Evolutionary conservation across 768 basidiomycete species (phyloP).

Genomic region (Suillus lakei): DNA sequence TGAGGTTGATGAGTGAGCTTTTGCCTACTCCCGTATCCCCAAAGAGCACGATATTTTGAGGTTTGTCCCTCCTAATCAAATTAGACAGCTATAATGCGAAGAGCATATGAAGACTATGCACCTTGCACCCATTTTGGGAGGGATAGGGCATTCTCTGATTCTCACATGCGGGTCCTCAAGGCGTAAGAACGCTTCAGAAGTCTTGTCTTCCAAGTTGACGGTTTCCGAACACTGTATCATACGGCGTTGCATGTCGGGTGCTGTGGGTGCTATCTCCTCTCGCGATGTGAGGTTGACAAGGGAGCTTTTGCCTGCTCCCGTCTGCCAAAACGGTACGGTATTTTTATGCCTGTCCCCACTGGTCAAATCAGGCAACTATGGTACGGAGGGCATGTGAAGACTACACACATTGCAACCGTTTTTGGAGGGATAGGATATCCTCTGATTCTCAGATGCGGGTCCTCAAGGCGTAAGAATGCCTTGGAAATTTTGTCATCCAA

Average conservation of each 20-base stretch:
- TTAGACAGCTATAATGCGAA: neutral
- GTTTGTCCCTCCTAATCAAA: neutral
- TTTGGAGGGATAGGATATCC: slow-evolving; percentile 17
- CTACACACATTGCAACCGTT: neutral
- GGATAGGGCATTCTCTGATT: slow-evolving; percentile 19
- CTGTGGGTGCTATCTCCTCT: slow-evolving; percentile 30
- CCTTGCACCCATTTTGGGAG: neutral
- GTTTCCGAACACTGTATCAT: slow-evolving; percentile 33
- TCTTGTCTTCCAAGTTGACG: slow-evolving; percentile 25
- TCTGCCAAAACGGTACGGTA: slow-evolving; percentile 44
- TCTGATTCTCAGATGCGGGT: slow-evolving; percentile 23
- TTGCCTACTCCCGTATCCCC: slow-evolving; percentile 45
- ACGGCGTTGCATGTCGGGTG: slow-evolving; percentile 33
- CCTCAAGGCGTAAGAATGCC: slow-evolving; percentile 36
- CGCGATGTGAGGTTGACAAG: slow-evolving; percentile 42
- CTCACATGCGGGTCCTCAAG: slow-evolving; percentile 29
- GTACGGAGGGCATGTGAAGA: neutral
- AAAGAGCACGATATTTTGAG: slow-evolving; percentile 40
- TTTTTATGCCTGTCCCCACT: slow-evolving; percentile 14
- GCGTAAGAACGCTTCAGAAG: slow-evolving; percentile 35
- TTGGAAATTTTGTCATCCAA: slow-evolving; percentile 22
- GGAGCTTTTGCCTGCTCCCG: slow-evolving; percentile 40
- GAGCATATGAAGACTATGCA: neutral
- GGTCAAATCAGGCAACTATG: neutral
- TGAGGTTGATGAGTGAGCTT: slow-evolving; percentile 43